phyloP scores from a whole-genome alignment of 768 basidiomycete species.

The Mycena metata region DNA sequence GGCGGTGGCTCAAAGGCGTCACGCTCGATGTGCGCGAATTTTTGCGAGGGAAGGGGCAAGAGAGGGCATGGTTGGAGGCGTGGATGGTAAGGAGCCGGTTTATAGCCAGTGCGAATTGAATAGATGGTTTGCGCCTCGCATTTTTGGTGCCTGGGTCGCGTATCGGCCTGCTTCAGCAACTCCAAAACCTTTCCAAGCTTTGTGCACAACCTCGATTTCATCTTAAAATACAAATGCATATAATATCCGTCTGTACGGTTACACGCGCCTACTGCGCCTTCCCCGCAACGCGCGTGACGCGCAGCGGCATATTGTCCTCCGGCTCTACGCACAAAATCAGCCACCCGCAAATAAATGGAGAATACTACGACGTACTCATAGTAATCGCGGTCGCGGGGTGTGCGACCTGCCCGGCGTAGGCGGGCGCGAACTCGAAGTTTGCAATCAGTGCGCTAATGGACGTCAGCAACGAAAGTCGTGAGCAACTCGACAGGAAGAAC shows the following conservation, averaged over 20 bases:
- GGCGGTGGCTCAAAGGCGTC: slow-evolving; percentile 28
- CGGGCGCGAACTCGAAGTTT: slow-evolving; percentile 61
- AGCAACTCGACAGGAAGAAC: slow-evolving; percentile 14
- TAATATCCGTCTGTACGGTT: no score
- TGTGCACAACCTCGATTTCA: no score
- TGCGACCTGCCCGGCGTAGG: slow-evolving; percentile 55
- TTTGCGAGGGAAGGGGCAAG: slow-evolving; percentile 6
- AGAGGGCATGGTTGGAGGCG: slow-evolving; percentile 29
- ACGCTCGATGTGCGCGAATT: slow-evolving; percentile 29
- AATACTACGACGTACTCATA: slow-evolving; percentile 65
- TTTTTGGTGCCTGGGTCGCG: no score
- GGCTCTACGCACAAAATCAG: slow-evolving; percentile 44
- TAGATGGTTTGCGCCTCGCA: no score
- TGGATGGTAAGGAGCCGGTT: slow-evolving; percentile 37
- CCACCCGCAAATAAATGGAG: no score
- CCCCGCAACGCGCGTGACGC: slow-evolving; percentile 42
- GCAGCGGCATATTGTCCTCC: slow-evolving; percentile 54
- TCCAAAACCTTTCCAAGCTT: no score
- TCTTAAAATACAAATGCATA: no score
- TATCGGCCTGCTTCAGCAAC: no score
- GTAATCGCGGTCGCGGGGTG: slow-evolving; percentile 60
- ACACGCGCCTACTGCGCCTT: no score
- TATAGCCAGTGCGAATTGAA: slow-evolving; percentile 18
- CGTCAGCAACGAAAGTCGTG: background rate
- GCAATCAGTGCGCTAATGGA: slow-evolving; percentile 51